phyloP scores from a whole-genome alignment of 148 eudicot species.

The Nepenthes mirabilis region DNA sequence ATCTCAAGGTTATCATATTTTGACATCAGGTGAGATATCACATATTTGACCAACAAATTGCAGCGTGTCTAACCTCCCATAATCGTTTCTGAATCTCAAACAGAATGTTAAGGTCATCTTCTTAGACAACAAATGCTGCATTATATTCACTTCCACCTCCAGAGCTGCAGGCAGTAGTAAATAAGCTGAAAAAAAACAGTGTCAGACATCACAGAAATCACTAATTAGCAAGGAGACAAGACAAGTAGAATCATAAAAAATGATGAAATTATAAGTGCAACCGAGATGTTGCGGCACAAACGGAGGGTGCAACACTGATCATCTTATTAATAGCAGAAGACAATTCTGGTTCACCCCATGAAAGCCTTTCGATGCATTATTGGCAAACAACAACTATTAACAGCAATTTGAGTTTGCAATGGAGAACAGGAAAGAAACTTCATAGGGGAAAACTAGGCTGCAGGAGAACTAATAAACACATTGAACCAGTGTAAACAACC shows the following conservation, averaged over 20 bases:
- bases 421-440: too few species aligned
- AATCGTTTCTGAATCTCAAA: constrained; percentile 69
- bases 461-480: too few species aligned
- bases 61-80: constrained; percentile 35
- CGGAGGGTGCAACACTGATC: too few species aligned
- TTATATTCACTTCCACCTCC: constrained; percentile 62
- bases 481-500: too few species aligned
- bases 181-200: constrained; percentile 32
- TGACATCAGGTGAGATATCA: not conserved
- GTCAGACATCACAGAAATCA: not conserved
- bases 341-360: too few species aligned
- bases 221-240: not conserved
- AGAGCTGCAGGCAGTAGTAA: constrained; percentile 41
- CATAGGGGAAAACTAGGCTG: too few species aligned
- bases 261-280: too few species aligned
- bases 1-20: not conserved
- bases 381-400: too few species aligned
- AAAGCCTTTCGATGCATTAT: too few species aligned
- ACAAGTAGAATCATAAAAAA: not conserved
- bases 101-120: constrained; percentile 59
- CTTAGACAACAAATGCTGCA: constrained; percentile 91
- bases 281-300: too few species aligned
- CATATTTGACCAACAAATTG: not conserved
- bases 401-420: too few species aligned
- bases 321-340: too few species aligned